Percentiles rank a stretch among this genome's conserved stretches.
phyloP scores from a whole-genome alignment of 2,329 filamentous ascomycete genomes.

The Trichoderma koningiopsis region DNA sequence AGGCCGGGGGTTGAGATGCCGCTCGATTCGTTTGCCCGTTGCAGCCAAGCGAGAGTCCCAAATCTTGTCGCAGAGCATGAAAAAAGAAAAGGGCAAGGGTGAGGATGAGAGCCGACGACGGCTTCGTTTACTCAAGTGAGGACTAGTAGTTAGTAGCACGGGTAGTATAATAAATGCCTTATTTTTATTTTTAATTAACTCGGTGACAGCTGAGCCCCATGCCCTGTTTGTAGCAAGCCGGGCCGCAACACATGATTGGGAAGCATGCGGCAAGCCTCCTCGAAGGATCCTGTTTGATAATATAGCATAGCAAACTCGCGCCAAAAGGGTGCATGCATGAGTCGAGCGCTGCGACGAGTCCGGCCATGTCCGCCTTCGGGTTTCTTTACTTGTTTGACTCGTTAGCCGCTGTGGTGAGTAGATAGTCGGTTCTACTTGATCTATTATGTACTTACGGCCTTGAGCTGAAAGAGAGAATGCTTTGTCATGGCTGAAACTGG shows the following conservation, averaged over 20 bases:
- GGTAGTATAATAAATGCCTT: background rate
- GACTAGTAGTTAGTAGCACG: background rate
- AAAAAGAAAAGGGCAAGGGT: background rate
- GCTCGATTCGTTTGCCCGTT: conserved; percentile 1
- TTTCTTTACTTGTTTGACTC: background rate
- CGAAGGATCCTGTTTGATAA: background rate
- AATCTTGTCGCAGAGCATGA: background rate
- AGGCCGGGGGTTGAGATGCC: background rate
- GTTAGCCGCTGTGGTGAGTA: background rate
- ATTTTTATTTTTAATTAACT: background rate
- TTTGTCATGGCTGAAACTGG: background rate
- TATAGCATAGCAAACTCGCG: background rate
- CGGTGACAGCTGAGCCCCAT: background rate
- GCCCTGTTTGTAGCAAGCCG: background rate
- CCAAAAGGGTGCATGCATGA: background rate
- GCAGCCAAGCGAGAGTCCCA: background rate
- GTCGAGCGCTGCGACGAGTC: background rate
- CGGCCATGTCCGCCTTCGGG: background rate
- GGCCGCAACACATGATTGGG: conserved; percentile 3
- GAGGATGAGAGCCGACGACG: background rate
- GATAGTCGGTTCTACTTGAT: background rate
- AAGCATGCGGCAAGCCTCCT: background rate
- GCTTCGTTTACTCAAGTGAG: conserved; percentile 6
- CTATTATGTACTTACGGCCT: no score
- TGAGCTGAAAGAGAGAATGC: conserved; percentile 2